Evolutionary conservation across 192 early-diverging fungal species (phyloP), one percentile per base, ranked within the genome.

Genomic region (Dissophora globulifera): DNA sequence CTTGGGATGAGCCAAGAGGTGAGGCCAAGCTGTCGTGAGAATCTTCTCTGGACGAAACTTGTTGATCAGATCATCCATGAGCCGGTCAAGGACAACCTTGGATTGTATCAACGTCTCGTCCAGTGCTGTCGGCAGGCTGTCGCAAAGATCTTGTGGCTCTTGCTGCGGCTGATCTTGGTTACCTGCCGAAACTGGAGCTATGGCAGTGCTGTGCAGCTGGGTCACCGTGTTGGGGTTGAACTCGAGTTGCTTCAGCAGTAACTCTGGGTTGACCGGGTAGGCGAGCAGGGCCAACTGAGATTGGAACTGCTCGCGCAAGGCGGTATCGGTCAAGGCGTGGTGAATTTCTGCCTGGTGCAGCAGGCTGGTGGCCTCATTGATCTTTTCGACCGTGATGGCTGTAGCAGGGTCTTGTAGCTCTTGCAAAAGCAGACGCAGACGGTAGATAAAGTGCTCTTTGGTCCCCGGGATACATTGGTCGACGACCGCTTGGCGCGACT

Each of bases 241-340:
- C 3, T 32, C 33, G 19, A 76, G 19, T 17, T 67, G 35, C 26
- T 61, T 67, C 16, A 41, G 16, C 16, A 76, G 27, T 12, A 50
- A 33, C 12, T 76, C 58, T 5, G 63, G 72, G 8, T 76, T 33
- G 27, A 76, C 32, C 25, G 22, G 13, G 50, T 55, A 76, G 1
- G 38, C 63, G 7, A 67, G 52, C 9, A 76, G 23, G 3, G 72
- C 72, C 17, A 76, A 49, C 13, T 76, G 72, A 0, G 35, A 23
- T 35, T 30, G 19, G 38, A 50, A 46, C 40, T 67, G 41, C 9
- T 56, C 35, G 13, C 6, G 35, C 35, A 38, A n/a, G n/a, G n/a
- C n/a, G n/a, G n/a, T n/a, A n/a, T n/a, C n/a, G n/a, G n/a, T n/a
- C n/a, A n/a, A n/a, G n/a, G n/a, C n/a, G n/a, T n/a, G n/a, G n/a